Base-by-base conservation (phyloP, 345 rosid species). In the Alliaria petiolata region DNA sequence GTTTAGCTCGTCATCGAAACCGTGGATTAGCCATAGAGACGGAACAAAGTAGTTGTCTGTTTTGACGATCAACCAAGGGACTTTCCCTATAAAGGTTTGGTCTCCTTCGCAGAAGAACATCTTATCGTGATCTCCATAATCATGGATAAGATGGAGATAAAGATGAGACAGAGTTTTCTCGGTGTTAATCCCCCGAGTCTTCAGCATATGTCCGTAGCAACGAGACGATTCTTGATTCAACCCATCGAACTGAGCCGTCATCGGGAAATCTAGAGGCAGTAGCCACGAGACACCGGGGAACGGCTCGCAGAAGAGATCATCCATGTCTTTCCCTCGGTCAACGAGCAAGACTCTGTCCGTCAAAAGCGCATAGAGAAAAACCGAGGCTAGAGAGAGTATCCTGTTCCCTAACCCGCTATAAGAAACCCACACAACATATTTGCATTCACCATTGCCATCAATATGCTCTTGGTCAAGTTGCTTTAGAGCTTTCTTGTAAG, bases 41-140 rank as follows among this genome's bases (percentile, higher is more conserved):
- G 95, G 92, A 43, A 79, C 80, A 71, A 86, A 86, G 81, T 89
- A 86, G 43, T 83, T 84, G 47, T 89, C 86, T 8, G 90, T 82
- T 58, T 79, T 86, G 39, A 89, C 67, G 3, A 85, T 82, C 84
- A 87, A 80, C 95, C 95, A 89, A 2, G 88, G 90, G 2, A 83
- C 81, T 62, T 80, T 65, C 50, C 69, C 51, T 0, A 89, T 79
- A 40, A 76, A 20, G 20, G 63, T 51, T 75, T 89, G 95, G 35
- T 85, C 82, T 57, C 82, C 86, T 55, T 89, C 78, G 5, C 92
- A 85, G 71, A 87, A 89, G 81, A 88, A 86, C 71, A 82, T 86
- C 83, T 86, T 86, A 45, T 88, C 91, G 34, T 83, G 80, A 61
- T 82, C 83, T 71, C 77, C 81, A 63, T 86, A 89, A 44, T 86